Evolutionary conservation across 139 green algal genomes (phyloP).

Genomic region (Coccomyxa sp.): DNA sequence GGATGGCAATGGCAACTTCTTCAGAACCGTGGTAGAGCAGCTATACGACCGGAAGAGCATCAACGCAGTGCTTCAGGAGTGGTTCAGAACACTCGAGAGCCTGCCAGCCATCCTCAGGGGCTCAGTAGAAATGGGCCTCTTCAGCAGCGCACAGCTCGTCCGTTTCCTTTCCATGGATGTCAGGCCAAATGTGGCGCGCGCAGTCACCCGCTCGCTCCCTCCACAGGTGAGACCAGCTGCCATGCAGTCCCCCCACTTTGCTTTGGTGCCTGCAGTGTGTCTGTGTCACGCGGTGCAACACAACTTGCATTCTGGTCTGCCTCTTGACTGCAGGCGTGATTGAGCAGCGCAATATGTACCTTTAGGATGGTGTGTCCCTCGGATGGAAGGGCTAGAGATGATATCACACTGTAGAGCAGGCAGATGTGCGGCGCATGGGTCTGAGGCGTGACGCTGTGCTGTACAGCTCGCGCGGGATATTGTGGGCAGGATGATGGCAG

Average conservation of each 20-base stretch:
- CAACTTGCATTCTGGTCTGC: no score
- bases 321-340: no score
- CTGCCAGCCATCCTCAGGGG: conserved; percentile 86
- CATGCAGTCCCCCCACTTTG: no score
- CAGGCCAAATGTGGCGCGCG: conserved; percentile 77
- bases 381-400: no score
- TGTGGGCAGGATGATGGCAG: conserved; percentile 93
- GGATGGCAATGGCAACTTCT: conserved; percentile 69
- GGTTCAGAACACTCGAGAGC: conserved; percentile 80
- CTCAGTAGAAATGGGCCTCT: conserved; percentile 89
- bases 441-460: neutral
- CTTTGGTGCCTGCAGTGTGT: no score
- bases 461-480: conserved; percentile 75
- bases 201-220: conserved; percentile 77
- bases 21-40: conserved; percentile 68
- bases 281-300: no score
- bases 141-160: conserved; percentile 86
- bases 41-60: conserved; percentile 91
- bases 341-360: no score
- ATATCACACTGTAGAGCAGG: no score
- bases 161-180: conserved; percentile 93
- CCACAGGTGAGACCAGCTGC: conserved; percentile 36
- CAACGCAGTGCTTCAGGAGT: conserved; percentile 83
- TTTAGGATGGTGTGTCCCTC: no score
- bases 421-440: no score